phyloP scores from a whole-genome alignment of 176 grass and related monocot genomes.

The Oryza officinalis region DNA sequence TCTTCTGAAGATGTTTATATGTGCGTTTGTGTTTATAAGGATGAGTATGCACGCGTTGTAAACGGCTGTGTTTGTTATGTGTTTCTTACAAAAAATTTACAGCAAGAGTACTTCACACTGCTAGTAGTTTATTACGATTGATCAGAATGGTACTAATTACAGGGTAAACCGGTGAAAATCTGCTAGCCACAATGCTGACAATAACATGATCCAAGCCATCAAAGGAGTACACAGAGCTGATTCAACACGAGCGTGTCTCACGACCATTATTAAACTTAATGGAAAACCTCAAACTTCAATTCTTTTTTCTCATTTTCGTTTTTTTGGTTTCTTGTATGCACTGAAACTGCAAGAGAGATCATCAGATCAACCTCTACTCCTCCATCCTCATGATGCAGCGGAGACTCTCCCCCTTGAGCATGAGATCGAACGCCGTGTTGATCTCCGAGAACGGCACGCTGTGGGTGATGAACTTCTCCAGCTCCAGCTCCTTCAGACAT shows the following conservation, averaged over 20 bases:
- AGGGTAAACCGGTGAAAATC: conserved; percentile 7
- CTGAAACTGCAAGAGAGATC: not conserved
- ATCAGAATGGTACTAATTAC: conserved; percentile 36
- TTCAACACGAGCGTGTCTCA: conserved; percentile 4
- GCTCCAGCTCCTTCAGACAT: conserved; percentile 60
- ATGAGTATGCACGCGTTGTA: too few species aligned
- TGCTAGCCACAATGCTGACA: not conserved
- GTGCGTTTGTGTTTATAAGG: too few species aligned
- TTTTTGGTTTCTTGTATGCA: not conserved
- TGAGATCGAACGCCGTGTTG: conserved; percentile 89
- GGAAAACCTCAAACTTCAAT: not conserved
- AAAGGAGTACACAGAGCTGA: not conserved
- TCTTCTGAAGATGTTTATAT: too few species aligned
- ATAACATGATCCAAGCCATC: not conserved
- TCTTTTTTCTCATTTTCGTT: not conserved
- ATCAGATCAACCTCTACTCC: conserved; percentile 31
- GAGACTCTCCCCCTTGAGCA: conserved; percentile 78
- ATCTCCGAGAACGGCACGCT: conserved; percentile 81
- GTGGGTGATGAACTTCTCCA: conserved; percentile 98
- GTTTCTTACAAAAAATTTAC: too few species aligned
- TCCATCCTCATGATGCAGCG: conserved; percentile 89
- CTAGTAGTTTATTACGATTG: conserved; percentile 21
- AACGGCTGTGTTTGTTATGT: too few species aligned
- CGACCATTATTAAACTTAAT: conserved; percentile 11
- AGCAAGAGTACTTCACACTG: not conserved